Percentiles rank a stretch among this genome's conserved stretches.
These are phyloP conservation scores for Colletotrichum nymphaeae DNA, from an alignment of 2,329 filamentous ascomycete species.

Conservation along the genomic window DNA sequence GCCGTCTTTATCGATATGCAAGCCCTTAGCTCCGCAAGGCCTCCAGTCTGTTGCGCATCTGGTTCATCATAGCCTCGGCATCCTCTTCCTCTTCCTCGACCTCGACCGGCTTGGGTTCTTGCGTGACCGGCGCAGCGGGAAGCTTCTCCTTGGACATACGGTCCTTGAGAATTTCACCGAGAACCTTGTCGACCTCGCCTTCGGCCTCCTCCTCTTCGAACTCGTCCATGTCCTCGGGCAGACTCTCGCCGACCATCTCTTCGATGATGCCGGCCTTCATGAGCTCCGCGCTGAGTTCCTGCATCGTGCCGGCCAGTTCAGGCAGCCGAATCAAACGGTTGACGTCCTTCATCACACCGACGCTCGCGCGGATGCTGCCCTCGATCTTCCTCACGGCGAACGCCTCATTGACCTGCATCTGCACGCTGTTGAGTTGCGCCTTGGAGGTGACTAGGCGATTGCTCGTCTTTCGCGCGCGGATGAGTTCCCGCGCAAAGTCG, in stretches of 20 bases:
- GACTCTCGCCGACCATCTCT: constrained; percentile 91
- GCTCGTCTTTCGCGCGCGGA: constrained; percentile 82
- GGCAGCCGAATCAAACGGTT: constrained; percentile 87
- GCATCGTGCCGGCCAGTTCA: constrained; percentile 89
- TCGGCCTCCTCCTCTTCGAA: constrained; percentile 80
- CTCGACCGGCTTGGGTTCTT: constrained; percentile 63
- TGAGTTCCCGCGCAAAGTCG: constrained; percentile 87
- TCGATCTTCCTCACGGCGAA: constrained; percentile 97
- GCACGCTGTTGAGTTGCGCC: constrained; percentile 90
- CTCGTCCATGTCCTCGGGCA: constrained; percentile 79
- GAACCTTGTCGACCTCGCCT: constrained; percentile 89
- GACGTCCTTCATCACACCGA: constrained; percentile 97
- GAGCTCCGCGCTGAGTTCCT: constrained; percentile 85
- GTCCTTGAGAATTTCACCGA: constrained; percentile 91
- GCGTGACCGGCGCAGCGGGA: constrained; percentile 64
- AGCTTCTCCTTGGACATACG: constrained; percentile 72
- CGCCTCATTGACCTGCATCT: constrained; percentile 98
- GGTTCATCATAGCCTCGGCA: constrained; percentile 88
- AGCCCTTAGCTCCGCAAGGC: constrained; percentile 81
- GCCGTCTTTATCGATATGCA: constrained; percentile 31
- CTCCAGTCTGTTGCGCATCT: constrained; percentile 93
- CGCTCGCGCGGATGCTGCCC: constrained; percentile 85
- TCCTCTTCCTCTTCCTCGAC: constrained; percentile 78
- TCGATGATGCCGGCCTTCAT: constrained; percentile 97
- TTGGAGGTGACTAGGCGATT: constrained; percentile 85